These are phyloP conservation scores for Coniochaeta ligniaria DNA, from an alignment of 2,329 filamentous ascomycete species.

Conservation along the genomic window DNA sequence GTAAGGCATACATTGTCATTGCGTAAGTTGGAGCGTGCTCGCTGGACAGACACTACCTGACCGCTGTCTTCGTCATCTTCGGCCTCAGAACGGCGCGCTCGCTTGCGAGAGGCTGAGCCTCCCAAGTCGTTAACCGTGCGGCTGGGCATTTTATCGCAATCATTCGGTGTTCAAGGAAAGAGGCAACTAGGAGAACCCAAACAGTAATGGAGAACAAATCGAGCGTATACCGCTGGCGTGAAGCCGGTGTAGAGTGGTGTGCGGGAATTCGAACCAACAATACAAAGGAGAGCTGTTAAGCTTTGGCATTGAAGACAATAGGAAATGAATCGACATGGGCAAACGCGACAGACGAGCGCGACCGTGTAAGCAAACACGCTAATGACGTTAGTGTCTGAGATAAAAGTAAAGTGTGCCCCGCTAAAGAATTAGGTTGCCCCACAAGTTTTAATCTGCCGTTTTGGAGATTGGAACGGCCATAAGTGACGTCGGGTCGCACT, in stretches of 20 bases:
- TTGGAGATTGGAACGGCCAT: too few species aligned
- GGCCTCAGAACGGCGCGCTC: slow-evolving; percentile 28
- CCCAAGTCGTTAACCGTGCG: slow-evolving; percentile 16
- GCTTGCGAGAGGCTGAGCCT: slow-evolving; percentile 28
- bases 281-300: not conserved
- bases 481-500: too few species aligned
- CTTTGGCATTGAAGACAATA: not conserved
- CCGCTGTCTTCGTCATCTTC: slow-evolving; percentile 25
- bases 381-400: not conserved
- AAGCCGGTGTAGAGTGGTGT: not conserved
- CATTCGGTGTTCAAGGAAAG: not conserved
- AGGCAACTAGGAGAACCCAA: not conserved
- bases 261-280: too few species aligned
- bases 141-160: slow-evolving; percentile 16
- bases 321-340: not conserved
- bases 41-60: slow-evolving; percentile 25
- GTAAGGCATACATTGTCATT: slow-evolving; percentile 27
- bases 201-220: not conserved
- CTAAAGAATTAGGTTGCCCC: not conserved
- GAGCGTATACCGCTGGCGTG: not conserved
- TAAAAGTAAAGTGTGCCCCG: too few species aligned
- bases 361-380: not conserved
- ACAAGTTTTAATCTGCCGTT: not conserved
- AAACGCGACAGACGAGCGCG: not conserved
- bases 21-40: slow-evolving; percentile 32